Evolutionary conservation across 495 filamentous ascomycete genomes (phyloP).

Genomic region (Neurospora sp.): DNA sequence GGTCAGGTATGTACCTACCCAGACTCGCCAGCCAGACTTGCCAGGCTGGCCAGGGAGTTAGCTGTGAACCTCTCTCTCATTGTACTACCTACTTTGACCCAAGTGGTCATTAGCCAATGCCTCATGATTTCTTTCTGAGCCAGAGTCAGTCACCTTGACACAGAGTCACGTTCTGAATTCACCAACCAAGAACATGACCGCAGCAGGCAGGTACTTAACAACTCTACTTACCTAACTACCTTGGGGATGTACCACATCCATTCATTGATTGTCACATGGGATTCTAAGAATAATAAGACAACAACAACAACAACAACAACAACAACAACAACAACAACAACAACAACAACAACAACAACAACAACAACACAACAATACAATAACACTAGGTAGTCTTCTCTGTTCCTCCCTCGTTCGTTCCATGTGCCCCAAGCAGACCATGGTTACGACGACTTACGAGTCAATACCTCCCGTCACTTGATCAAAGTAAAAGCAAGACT

Average conservation of each 20-base stretch:
- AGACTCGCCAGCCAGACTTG: not conserved
- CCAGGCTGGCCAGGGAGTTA: not conserved
- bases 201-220: not conserved
- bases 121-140: not conserved
- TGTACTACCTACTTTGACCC: not conserved
- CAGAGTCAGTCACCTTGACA: not conserved
- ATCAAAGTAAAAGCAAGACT: no score
- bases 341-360: no score
- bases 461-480: no score
- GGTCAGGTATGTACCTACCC: not conserved
- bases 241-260: constrained; percentile 1
- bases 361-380: constrained; percentile 12
- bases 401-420: constrained; percentile 1
- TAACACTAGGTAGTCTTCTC: constrained; percentile 9
- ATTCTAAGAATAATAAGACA: not conserved
- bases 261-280: not conserved
- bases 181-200: not conserved
- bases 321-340: no score
- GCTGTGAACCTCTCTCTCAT: not conserved
- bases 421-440: no score
- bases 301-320: no score
- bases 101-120: not conserved
- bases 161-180: not conserved
- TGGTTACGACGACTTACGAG: no score
- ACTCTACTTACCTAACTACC: not conserved